phyloP scores from a whole-genome alignment of 2,329 filamentous ascomycete genomes.

The Sporothrix sp. region DNA sequence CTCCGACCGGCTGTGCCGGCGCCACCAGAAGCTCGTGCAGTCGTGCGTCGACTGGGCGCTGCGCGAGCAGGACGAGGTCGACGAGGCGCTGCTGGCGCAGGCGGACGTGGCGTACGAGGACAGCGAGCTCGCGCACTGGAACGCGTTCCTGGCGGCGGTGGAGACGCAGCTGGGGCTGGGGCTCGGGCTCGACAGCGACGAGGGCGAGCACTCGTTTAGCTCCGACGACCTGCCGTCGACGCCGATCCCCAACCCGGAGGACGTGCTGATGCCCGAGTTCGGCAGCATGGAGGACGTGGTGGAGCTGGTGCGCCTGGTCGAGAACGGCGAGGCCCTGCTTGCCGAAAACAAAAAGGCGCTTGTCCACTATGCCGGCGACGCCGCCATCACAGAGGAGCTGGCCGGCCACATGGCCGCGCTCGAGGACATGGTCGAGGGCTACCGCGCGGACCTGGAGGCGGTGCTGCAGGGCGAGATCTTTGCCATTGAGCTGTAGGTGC shows the following conservation, averaged over 20 bases:
- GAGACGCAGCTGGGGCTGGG: background rate
- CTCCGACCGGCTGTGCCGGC: constrained; percentile 4
- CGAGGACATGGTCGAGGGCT: background rate
- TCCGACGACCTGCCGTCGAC: background rate
- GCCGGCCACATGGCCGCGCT: background rate
- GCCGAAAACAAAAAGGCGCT: background rate
- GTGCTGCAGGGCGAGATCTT: constrained; percentile 8
- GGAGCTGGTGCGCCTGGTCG: background rate
- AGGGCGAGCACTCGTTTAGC: background rate
- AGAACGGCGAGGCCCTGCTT: background rate
- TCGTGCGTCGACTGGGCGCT: constrained; percentile 17
- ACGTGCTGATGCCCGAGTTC: constrained; percentile 6
- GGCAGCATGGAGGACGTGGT: constrained; percentile 12
- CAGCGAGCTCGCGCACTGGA: constrained; percentile 15
- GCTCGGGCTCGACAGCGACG: background rate
- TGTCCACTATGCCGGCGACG: background rate
- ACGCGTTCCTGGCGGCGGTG: constrained; percentile 4
- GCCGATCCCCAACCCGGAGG: constrained; percentile 1
- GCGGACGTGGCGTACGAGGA: constrained; percentile 11
- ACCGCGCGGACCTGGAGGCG: background rate
- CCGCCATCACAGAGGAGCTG: background rate
- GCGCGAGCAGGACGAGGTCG: constrained; percentile 15
- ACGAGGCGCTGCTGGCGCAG: constrained; percentile 13
- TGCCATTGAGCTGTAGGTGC: constrained; percentile 5
- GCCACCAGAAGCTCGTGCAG: constrained; percentile 10